Evolutionary conservation across 441 rosid species (phyloP).

Genomic region (Jatropha multifida): DNA sequence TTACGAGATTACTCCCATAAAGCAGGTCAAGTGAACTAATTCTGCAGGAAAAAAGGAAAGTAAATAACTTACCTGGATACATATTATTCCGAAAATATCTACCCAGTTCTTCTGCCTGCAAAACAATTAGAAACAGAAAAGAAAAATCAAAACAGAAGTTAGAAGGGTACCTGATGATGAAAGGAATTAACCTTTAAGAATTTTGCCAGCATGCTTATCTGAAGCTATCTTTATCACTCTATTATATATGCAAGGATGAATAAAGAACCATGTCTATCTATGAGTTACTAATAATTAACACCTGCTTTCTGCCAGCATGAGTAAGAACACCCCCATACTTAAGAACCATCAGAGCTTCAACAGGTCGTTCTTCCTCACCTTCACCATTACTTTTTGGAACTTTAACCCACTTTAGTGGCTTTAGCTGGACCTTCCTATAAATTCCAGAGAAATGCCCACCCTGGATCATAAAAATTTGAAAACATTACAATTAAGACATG

Average conservation of each 20-base stretch:
- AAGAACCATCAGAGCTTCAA: conserved; percentile 98
- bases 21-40: neutral
- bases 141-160: conserved; percentile 12
- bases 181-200: neutral
- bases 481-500: conserved; percentile 11
- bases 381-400: conserved; percentile 71
- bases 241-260: conserved; percentile 5
- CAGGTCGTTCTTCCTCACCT: conserved; percentile 94
- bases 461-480: conserved; percentile 44
- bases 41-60: neutral
- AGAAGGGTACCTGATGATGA: conserved; percentile 5
- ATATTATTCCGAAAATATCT: conserved; percentile 95
- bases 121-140: conserved; percentile 20
- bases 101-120: conserved; percentile 99
- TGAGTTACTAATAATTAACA: conserved; percentile 30
- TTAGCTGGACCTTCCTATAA: conserved; percentile 98
- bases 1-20: conserved; percentile 1
- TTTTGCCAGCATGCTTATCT: conserved; percentile 1
- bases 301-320: conserved; percentile 99
- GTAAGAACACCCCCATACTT: conserved; percentile 99
- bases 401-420: conserved; percentile 96
- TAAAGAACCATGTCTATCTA: neutral
- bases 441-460: conserved; percentile 99
- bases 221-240: conserved; percentile 3
- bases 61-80: conserved; percentile 80